Base-by-base conservation (phyloP, 2,329 filamentous ascomycete genomes). In the Phoma sp. region DNA sequence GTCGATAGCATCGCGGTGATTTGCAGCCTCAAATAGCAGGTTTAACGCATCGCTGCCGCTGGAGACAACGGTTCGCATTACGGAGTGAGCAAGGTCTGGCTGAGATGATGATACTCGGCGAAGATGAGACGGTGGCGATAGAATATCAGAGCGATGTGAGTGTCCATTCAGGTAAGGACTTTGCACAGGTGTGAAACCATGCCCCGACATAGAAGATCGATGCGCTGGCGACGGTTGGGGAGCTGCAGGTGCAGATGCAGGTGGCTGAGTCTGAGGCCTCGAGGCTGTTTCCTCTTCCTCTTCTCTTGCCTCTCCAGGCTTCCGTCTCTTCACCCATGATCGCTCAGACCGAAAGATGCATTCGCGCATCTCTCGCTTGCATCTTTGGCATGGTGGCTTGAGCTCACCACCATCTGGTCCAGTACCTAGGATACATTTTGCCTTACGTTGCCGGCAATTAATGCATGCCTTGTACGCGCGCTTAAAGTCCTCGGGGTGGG, bases 391-490 rank as follows among this genome's bases (percentile, higher is more conserved):
- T 26, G 80, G 74, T 10, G 73, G 71, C 56, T 74, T 74, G 38
- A 74, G 66, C 21, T 79, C 78, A 53, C 75, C 75, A 30, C 71
- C 73, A 49, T 76, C 71, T 2, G 74, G 76, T 4, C 76, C 67
- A 4, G 74, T 76, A 10, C 76, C 76, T 21, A 82, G 66, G 32
- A 82, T 80, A 59, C 81, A 83, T 68, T 80, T 82, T 43, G 80
- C 79, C 69, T 83, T 83, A 46, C 80, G 75, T 60, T 81, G 77
- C 43, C 80, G 79, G 61, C 80, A 83, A 52, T 80, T 77, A 52
- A 82, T 77, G 65, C 81, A 83, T 18, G 81, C 81, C 67, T 83
- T 83, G 77, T 83, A 83, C 30, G 80, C 80, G 56, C 80, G 80
- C 67, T 82, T 78, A 65, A 80, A 81, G 45, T 78, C 71, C n/a